Percentiles rank a stretch among this genome's conserved stretches.
These are phyloP conservation scores for Ophiocordyceps camponoti-leonardi DNA, from an alignment of 2,329 filamentous ascomycete species.

Conservation along the genomic window DNA sequence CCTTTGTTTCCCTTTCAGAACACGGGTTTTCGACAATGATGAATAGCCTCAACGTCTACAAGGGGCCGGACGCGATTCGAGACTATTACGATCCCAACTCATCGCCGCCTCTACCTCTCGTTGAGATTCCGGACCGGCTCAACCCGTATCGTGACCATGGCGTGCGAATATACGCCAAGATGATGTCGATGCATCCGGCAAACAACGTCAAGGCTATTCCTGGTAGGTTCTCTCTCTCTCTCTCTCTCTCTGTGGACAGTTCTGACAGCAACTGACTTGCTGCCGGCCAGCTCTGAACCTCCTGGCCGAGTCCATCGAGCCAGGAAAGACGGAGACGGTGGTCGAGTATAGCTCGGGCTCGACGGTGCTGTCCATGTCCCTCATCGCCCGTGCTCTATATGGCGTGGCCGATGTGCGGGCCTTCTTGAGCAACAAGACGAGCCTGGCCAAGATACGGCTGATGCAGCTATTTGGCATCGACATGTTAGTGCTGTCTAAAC, in stretches of 20 bases:
- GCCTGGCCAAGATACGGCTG: slow-evolving; percentile 30
- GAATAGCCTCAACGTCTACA: slow-evolving; percentile 34
- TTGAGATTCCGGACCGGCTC: slow-evolving; percentile 38
- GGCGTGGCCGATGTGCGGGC: slow-evolving; percentile 33
- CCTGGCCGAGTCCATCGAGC: slow-evolving; percentile 10
- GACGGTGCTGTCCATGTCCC: slow-evolving; percentile 41
- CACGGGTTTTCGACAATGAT: slow-evolving; percentile 3
- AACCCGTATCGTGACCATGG: slow-evolving; percentile 41
- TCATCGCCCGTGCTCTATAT: slow-evolving; percentile 33
- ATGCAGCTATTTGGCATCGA: slow-evolving; percentile 43
- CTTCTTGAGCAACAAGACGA: slow-evolving; percentile 42
- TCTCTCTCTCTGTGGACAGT: neutral
- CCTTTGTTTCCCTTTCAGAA: neutral
- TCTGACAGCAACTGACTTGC: neutral
- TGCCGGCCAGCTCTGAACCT: slow-evolving; percentile 28
- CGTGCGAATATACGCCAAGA: slow-evolving; percentile 46
- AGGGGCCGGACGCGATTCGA: slow-evolving; percentile 35
- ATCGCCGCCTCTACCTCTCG: slow-evolving; percentile 39
- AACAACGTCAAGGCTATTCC: slow-evolving; percentile 50
- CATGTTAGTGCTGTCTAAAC: slow-evolving; percentile 16
- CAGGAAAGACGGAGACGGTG: slow-evolving; percentile 28
- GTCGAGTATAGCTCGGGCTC: slow-evolving; percentile 46
- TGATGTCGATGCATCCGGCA: slow-evolving; percentile 47
- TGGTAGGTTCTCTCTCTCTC: slow-evolving; percentile 14
- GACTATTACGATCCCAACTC: slow-evolving; percentile 43